Percentiles rank a stretch among this genome's conserved stretches.
Conservation (phyloP, 148 eudicot genomes). For the Heliamphora exappendiculata region DNA sequence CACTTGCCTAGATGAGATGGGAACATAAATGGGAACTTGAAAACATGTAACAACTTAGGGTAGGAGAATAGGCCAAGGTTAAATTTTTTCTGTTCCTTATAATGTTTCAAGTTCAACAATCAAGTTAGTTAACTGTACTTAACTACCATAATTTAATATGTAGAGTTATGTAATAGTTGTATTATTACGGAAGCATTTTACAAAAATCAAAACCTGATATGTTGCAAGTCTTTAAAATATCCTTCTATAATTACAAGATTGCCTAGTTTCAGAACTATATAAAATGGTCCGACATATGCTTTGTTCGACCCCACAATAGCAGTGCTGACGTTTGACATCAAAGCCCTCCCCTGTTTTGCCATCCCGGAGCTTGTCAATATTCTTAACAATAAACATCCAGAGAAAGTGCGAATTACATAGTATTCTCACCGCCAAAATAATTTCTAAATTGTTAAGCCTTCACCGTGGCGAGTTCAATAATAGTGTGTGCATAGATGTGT, state of each 20-base stretch:
- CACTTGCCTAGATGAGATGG: neutral
- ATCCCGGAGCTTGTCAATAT: slow-evolving; percentile 1
- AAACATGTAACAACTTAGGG: no score
- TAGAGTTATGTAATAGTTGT: neutral
- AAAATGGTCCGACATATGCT: neutral
- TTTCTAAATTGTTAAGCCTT: neutral
- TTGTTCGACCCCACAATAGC: neutral
- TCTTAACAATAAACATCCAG: neutral
- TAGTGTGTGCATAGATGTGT: neutral
- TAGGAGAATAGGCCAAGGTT: neutral
- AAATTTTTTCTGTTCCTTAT: neutral
- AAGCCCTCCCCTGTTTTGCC: neutral
- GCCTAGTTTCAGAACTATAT: neutral
- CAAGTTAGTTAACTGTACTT: neutral
- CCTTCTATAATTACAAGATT: neutral
- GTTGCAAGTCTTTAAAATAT: neutral
- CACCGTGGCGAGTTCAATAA: neutral
- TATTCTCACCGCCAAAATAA: neutral
- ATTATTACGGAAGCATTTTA: neutral
- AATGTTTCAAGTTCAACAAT: neutral
- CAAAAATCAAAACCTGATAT: neutral
- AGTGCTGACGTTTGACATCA: neutral
- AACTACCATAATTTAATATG: neutral
- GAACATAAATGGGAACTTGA: neutral
- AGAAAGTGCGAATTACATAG: neutral